phyloP scores from a whole-genome alignment of 2,329 filamentous ascomycete genomes.

The Colletotrichum incanum region DNA sequence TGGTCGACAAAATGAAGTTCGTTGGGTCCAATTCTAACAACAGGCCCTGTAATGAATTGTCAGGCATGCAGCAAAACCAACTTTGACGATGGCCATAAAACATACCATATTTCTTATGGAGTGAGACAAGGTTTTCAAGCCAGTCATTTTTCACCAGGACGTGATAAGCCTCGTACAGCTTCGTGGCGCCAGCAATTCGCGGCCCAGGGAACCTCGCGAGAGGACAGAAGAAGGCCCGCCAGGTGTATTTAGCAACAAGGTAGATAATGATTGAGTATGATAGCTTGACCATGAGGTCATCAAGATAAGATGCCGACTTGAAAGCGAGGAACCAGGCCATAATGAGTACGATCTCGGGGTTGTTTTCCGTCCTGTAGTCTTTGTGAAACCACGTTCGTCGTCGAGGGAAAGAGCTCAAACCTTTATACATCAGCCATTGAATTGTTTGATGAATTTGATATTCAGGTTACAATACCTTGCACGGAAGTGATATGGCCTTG shows the following conservation, averaged over 20 bases:
- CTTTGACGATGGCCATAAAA: not conserved
- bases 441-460: not conserved
- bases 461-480: not conserved
- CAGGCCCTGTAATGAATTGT: slow-evolving; percentile 25
- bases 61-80: not conserved
- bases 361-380: not conserved
- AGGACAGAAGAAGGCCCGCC: slow-evolving; percentile 30
- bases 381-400: not conserved
- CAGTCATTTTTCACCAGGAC: slow-evolving; percentile 42
- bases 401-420: not conserved
- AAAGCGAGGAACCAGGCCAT: slow-evolving; percentile 21
- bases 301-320: not conserved
- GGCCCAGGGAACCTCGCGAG: slow-evolving; percentile 37
- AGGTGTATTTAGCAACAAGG: slow-evolving; percentile 13
- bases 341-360: not conserved
- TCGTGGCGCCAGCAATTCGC: slow-evolving; percentile 29
- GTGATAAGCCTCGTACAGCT: slow-evolving; percentile 44
- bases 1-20: slow-evolving; percentile 44
- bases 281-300: not conserved
- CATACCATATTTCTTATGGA: slow-evolving; percentile 39
- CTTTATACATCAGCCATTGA: slow-evolving; percentile 5
- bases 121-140: slow-evolving; percentile 39
- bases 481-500: too few relatives aligned
- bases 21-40: slow-evolving; percentile 43
- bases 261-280: not conserved